Conservation (phyloP, 2,329 filamentous ascomycete species). For the Allantophomopsis cytisporea region DNA sequence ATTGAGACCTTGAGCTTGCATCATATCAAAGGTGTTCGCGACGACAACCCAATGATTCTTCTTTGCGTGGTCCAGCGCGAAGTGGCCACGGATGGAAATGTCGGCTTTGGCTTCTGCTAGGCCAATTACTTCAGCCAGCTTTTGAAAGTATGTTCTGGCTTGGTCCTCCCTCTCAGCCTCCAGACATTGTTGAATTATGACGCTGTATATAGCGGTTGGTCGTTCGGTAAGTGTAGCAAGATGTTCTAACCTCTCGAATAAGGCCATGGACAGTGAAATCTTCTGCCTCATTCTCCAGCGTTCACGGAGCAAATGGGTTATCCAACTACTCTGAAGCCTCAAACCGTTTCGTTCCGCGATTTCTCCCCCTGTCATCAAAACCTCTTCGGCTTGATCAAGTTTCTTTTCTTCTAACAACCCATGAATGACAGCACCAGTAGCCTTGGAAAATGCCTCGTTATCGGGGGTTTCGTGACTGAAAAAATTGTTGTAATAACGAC, state of each 20-base stretch:
- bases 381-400: slow-evolving; percentile 10
- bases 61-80: slow-evolving; percentile 16
- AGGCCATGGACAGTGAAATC: slow-evolving; percentile 8
- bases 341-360: slow-evolving; percentile 10
- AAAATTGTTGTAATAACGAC: slow-evolving; percentile 8
- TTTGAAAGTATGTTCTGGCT: slow-evolving; percentile 10
- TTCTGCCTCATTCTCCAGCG: slow-evolving; percentile 13
- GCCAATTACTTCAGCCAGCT: slow-evolving; percentile 1
- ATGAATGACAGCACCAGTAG: slow-evolving; percentile 8
- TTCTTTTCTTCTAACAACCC: slow-evolving; percentile 7
- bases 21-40: slow-evolving; percentile 11
- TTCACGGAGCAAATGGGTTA: slow-evolving; percentile 12
- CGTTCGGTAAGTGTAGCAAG: slow-evolving; percentile 4
- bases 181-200: slow-evolving; percentile 17
- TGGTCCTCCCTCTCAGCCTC: slow-evolving; percentile 11
- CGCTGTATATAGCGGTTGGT: slow-evolving; percentile 13
- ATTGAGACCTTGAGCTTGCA: slow-evolving; percentile 4
- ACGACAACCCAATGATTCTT: slow-evolving; percentile 15
- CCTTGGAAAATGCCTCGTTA: slow-evolving; percentile 7
- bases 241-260: slow-evolving; percentile 12
- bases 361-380: slow-evolving; percentile 7
- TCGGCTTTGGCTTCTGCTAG: slow-evolving; percentile 3
- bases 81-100: slow-evolving; percentile 14
- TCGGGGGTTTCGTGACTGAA: slow-evolving; percentile 8
- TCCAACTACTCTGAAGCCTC: slow-evolving; percentile 9